Conservation (phyloP, 1,284 basidiomycete species). For the Meripilus lineatus region DNA sequence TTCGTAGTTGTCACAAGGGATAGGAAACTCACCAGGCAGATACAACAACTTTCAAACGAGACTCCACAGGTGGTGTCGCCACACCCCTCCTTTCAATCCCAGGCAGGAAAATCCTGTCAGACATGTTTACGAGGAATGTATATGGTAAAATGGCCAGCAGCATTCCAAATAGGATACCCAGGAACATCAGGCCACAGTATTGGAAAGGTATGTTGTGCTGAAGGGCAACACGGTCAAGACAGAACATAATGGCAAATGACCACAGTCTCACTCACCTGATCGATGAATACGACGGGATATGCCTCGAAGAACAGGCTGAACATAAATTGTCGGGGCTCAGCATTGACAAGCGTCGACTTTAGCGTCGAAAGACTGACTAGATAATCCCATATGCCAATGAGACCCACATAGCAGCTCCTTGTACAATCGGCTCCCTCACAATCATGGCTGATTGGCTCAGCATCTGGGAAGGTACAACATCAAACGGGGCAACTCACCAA, state of each 20-base stretch:
- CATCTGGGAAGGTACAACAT: no score
- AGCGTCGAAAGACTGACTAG: constrained; percentile 20
- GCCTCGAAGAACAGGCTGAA: constrained; percentile 25
- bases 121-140: constrained; percentile 7
- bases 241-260: constrained; percentile 5
- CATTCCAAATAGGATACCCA: no score
- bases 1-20: no score
- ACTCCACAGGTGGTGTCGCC: constrained; percentile 7
- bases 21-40: constrained; percentile 12
- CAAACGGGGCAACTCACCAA: constrained; percentile 13
- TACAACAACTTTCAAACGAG: constrained; percentile 13
- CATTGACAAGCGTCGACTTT: no score
- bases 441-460: constrained; percentile 27
- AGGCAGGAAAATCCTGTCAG: constrained; percentile 15
- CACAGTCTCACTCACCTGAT: constrained; percentile 15
- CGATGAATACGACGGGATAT: constrained; percentile 23
- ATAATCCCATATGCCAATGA: constrained; percentile 25
- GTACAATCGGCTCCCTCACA: constrained; percentile 22
- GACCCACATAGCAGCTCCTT: constrained; percentile 23
- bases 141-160: no score
- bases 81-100: constrained; percentile 15
- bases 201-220: constrained; percentile 19
- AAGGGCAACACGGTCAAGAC: background rate
- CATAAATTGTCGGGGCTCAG: background rate
- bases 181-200: no score